phyloP scores from a whole-genome alignment of 2,329 filamentous ascomycete genomes.

The Cryphonectria carpinicola region DNA sequence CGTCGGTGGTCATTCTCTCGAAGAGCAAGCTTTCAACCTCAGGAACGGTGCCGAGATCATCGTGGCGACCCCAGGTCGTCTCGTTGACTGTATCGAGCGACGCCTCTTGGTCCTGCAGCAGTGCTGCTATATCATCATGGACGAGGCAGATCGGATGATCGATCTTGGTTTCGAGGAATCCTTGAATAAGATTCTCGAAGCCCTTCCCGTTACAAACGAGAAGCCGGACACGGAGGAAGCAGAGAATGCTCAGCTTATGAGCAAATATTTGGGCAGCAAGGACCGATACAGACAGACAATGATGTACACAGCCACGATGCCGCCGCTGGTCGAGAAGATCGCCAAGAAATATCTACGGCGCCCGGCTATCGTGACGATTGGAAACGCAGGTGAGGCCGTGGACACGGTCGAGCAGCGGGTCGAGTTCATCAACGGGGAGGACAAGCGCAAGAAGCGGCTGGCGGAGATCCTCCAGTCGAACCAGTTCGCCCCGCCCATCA shows the following conservation, averaged over 20 bases:
- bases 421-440: constrained; percentile 87
- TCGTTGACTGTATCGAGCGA: constrained; percentile 95
- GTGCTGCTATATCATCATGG: constrained; percentile 99
- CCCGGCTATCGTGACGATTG: constrained; percentile 92
- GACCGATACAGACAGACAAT: constrained; percentile 89
- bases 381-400: constrained; percentile 92
- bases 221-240: constrained; percentile 94
- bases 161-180: constrained; percentile 97
- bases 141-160: constrained; percentile 99
- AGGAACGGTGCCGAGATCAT: constrained; percentile 95
- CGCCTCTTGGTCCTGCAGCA: constrained; percentile 90
- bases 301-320: constrained; percentile 99
- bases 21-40: constrained; percentile 89
- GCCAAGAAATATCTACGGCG: constrained; percentile 95
- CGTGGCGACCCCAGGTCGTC: constrained; percentile 95
- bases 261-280: constrained; percentile 73
- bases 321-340: constrained; percentile 86
- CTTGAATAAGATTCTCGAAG: constrained; percentile 95
- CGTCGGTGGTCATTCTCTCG: constrained; percentile 94
- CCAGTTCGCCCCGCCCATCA: constrained; percentile 87
- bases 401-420: constrained; percentile 98
- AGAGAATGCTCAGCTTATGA: constrained; percentile 86
- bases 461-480: constrained; percentile 81
- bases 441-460: constrained; percentile 96
- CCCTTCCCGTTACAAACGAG: constrained; percentile 88